Percentiles rank a stretch among this genome's conserved stretches.
Conservation (phyloP, 2,329 filamentous ascomycete species). For the Monilinia vaccinii-corymbosi region DNA sequence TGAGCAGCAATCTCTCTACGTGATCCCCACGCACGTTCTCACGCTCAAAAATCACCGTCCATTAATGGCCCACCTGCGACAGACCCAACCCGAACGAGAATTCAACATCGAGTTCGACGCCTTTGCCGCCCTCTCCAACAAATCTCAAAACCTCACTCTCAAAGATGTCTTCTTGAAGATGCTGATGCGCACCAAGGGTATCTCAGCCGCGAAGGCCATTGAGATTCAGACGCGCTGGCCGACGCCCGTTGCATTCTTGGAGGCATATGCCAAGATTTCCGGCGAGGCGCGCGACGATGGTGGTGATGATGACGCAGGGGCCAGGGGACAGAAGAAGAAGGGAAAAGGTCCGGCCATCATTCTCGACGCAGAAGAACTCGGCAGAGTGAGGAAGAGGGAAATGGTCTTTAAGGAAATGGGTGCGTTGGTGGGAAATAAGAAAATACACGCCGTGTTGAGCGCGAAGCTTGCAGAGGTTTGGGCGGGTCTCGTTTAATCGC, state of each 20-base stretch:
- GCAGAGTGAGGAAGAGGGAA: conserved; percentile 45
- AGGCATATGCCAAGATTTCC: conserved; percentile 45
- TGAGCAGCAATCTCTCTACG: conserved; percentile 44
- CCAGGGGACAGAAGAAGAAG: neutral
- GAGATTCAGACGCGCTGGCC: conserved; percentile 74
- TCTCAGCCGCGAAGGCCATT: conserved; percentile 69
- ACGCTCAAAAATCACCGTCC: conserved; percentile 57
- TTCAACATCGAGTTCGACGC: conserved; percentile 56
- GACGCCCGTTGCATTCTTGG: conserved; percentile 63
- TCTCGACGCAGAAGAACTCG: neutral
- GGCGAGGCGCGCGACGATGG: neutral
- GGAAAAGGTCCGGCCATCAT: neutral
- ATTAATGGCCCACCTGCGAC: conserved; percentile 49
- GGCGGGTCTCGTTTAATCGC: conserved; percentile 37
- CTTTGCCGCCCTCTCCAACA: conserved; percentile 64
- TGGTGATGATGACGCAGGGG: neutral
- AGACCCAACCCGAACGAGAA: conserved; percentile 35
- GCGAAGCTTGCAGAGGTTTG: conserved; percentile 65
- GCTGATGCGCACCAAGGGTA: conserved; percentile 70
- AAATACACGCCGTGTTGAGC: conserved; percentile 56
- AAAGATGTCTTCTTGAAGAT: conserved; percentile 74
- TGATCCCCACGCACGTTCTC: conserved; percentile 59
- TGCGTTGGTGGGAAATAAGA: conserved; percentile 56
- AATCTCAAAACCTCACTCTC: conserved; percentile 65
- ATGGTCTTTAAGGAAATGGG: conserved; percentile 50